Conservation (phyloP, 2,329 filamentous ascomycete species). For the Aspergillus alliaceus region DNA sequence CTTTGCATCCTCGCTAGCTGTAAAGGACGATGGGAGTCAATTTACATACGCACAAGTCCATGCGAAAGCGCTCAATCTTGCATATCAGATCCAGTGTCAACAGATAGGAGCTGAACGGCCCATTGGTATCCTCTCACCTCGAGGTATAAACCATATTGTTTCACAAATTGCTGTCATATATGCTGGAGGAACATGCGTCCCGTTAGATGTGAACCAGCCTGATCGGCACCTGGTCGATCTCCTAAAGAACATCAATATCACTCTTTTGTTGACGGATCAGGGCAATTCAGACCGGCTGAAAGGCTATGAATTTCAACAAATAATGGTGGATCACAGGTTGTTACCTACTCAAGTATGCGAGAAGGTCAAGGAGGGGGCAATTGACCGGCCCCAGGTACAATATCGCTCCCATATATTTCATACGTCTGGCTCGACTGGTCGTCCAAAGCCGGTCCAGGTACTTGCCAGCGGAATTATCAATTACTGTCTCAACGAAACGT, state of each 20-base stretch:
- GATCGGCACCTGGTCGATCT: not conserved
- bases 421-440: conserved; percentile 66
- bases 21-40: not conserved
- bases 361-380: not conserved
- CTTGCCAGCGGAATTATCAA: conserved; percentile 50
- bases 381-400: not conserved
- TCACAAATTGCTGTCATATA: conserved; percentile 12
- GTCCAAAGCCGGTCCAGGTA: conserved; percentile 76
- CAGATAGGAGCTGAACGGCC: not conserved
- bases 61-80: not conserved
- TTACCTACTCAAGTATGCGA: not conserved
- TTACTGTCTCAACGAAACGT: not conserved
- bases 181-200: conserved; percentile 12
- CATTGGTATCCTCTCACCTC: conserved; percentile 9
- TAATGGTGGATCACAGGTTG: conserved; percentile 2
- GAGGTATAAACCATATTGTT: conserved; percentile 11
- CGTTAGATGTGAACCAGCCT: conserved; percentile 7
- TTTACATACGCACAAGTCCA: conserved; percentile 5
- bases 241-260: conserved; percentile 30
- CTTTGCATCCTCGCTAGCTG: not conserved
- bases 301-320: not conserved
- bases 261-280: not conserved
- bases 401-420: conserved; percentile 44
- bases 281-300: not conserved
- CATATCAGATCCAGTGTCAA: not conserved